These are phyloP conservation scores for Luvunga scandens DNA, from an alignment of 345 rosid species.

Conservation along the genomic window DNA sequence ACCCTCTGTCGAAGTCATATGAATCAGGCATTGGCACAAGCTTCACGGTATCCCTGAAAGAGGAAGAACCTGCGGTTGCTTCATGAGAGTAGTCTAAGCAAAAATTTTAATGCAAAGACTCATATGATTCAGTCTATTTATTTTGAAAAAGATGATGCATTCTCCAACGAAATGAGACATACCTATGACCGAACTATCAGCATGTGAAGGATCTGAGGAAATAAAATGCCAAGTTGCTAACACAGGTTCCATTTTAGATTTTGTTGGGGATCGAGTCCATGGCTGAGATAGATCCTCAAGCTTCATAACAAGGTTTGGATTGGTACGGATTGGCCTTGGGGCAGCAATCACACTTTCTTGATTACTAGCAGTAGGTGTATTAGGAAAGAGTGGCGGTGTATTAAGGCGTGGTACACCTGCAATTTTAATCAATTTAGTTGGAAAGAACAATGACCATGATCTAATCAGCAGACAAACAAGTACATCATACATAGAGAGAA, in stretches of 20 bases:
- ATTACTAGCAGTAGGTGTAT: slow-evolving; percentile 37
- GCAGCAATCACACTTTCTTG: slow-evolving; percentile 78
- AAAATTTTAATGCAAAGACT: slow-evolving; percentile 24
- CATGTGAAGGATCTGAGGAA: slow-evolving; percentile 50
- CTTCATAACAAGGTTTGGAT: slow-evolving; percentile 61
- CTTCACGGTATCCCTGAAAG: slow-evolving; percentile 87
- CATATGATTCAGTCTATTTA: slow-evolving; percentile 20
- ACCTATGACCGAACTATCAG: slow-evolving; percentile 60
- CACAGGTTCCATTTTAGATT: slow-evolving; percentile 89
- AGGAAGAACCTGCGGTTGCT: slow-evolving; percentile 93
- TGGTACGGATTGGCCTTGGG: slow-evolving; percentile 92
- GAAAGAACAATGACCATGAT: slow-evolving; percentile 14
- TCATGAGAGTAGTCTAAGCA: slow-evolving; percentile 80
- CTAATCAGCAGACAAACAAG: slow-evolving; percentile 14
- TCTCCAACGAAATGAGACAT: slow-evolving; percentile 31
- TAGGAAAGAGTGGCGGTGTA: slow-evolving; percentile 77
- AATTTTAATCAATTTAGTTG: slow-evolving; percentile 30
- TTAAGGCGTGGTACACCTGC: slow-evolving; percentile 97
- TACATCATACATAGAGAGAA: not conserved
- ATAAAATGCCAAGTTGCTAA: slow-evolving; percentile 75
- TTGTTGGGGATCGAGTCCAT: slow-evolving; percentile 99
- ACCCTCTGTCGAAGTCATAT: slow-evolving; percentile 92
- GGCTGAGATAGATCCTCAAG: slow-evolving; percentile 97
- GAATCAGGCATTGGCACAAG: slow-evolving; percentile 98
- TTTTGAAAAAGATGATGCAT: not conserved